Evolutionary conservation across 2,329 filamentous ascomycete genomes (phyloP).

Genomic region (Alternaria sp.): DNA sequence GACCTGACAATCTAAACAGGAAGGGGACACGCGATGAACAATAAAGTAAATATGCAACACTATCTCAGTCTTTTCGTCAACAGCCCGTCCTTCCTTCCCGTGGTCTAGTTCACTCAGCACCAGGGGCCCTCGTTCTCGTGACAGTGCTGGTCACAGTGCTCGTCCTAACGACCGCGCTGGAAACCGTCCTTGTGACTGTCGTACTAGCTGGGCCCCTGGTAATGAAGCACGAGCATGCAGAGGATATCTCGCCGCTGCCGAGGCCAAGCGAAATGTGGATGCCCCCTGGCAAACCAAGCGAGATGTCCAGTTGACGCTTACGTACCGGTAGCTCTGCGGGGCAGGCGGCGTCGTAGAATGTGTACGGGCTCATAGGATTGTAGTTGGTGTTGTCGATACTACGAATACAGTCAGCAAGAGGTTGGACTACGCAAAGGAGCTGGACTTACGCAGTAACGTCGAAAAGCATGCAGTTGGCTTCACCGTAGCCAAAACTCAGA

Average conservation of each 20-base stretch:
- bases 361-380: constrained; percentile 44
- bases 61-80: neutral
- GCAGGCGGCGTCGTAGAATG: constrained; percentile 40
- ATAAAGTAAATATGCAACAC: neutral
- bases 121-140: constrained; percentile 5
- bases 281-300: constrained; percentile 10
- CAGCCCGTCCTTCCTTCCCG: neutral
- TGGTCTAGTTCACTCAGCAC: neutral
- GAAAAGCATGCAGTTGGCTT: constrained; percentile 44
- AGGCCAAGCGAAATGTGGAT: constrained; percentile 36
- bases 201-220: constrained; percentile 30
- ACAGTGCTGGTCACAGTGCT: constrained; percentile 4
- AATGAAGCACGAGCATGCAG: constrained; percentile 43
- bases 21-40: neutral
- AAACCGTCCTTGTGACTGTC: constrained; percentile 33
- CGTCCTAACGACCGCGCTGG: constrained; percentile 23
- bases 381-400: constrained; percentile 41
- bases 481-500: constrained; percentile 42
- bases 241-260: constrained; percentile 24
- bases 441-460: constrained; percentile 36
- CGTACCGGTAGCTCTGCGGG: constrained; percentile 36
- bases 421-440: neutral
- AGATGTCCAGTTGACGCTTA: constrained; percentile 33
- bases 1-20: neutral
- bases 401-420: neutral